phyloP scores from a whole-genome alignment of 495 filamentous ascomycete genomes.

The Podospora pseudopauciseta region DNA sequence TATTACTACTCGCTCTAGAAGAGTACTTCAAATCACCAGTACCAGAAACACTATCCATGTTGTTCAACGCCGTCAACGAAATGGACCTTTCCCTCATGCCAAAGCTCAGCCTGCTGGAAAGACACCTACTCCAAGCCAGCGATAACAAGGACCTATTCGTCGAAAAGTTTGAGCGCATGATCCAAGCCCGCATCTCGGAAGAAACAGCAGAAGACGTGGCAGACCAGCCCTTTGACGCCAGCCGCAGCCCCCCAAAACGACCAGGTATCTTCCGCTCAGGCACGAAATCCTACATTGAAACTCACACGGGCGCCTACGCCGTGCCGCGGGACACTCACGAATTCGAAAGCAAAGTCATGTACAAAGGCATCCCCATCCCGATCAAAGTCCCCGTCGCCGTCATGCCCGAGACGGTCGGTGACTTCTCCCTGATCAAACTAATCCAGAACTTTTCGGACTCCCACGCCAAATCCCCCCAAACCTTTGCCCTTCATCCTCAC shows the following conservation, averaged over 20 bases:
- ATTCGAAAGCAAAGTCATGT: conserved; percentile 90
- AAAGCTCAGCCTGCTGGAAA: conserved; percentile 75
- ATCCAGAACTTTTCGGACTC: conserved; percentile 87
- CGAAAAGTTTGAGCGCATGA: conserved; percentile 96
- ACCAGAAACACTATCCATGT: conserved; percentile 79
- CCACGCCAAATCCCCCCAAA: conserved; percentile 75
- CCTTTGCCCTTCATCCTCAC: conserved; percentile 84
- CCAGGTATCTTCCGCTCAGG: conserved; percentile 50
- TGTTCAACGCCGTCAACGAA: conserved; percentile 88
- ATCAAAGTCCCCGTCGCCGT: conserved; percentile 92
- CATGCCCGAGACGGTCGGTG: conserved; percentile 92
- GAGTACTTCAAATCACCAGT: conserved; percentile 95
- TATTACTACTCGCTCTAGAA: conserved; percentile 90
- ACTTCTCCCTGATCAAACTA: conserved; percentile 95
- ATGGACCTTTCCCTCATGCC: conserved; percentile 98
- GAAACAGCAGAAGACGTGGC: conserved; percentile 42
- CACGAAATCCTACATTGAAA: conserved; percentile 52
- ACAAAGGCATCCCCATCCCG: conserved; percentile 91
- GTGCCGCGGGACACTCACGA: conserved; percentile 94
- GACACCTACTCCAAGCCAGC: conserved; percentile 80
- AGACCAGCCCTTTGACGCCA: conserved; percentile 44
- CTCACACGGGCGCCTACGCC: conserved; percentile 48
- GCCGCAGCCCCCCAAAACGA: conserved; percentile 44
- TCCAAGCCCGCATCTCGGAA: conserved; percentile 59
- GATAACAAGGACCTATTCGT: conserved; percentile 95